Conservation (phyloP, 2,329 filamentous ascomycete species). For the Parafenestella ontariensis region DNA sequence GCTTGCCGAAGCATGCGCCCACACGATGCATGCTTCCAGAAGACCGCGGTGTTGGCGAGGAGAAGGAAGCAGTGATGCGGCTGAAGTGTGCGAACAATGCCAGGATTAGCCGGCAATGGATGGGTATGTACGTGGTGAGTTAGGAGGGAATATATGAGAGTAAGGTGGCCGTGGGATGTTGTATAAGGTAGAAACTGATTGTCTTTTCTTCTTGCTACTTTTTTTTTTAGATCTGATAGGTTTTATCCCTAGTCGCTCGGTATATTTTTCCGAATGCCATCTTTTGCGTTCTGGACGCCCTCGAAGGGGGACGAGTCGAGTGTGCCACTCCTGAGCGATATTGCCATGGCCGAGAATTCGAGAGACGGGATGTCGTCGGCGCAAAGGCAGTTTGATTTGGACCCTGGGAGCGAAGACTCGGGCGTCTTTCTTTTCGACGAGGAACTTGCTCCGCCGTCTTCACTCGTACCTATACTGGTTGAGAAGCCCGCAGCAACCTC, state of each 20-base stretch:
- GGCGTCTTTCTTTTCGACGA: constrained; percentile 28
- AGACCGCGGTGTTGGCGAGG: constrained; percentile 4
- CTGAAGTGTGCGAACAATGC: constrained; percentile 8
- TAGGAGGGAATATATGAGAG: not conserved
- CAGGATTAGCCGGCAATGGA: constrained; percentile 7
- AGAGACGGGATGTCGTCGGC: not conserved
- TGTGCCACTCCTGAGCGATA: constrained; percentile 9
- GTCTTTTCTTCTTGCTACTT: not conserved
- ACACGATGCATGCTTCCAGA: constrained; percentile 8
- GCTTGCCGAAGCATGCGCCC: not conserved
- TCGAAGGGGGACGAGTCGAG: constrained; percentile 17
- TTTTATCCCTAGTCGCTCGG: not conserved
- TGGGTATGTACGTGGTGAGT: constrained; percentile 1
- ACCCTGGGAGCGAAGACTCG: constrained; percentile 24
- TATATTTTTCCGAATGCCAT: constrained; percentile 27
- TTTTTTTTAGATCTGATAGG: too few relatives aligned
- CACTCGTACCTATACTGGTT: not conserved
- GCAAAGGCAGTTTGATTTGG: constrained; percentile 14
- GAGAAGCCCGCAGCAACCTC: not conserved
- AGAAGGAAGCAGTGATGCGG: constrained; percentile 20
- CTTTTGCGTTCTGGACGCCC: constrained; percentile 31
- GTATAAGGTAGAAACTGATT: not conserved
- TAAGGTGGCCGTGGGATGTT: not conserved
- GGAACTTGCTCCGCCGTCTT: not conserved
- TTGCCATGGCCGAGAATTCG: constrained; percentile 2